Evolutionary conservation across 345 rosid species (phyloP).

Genomic region (Corchorus capsularis): DNA sequence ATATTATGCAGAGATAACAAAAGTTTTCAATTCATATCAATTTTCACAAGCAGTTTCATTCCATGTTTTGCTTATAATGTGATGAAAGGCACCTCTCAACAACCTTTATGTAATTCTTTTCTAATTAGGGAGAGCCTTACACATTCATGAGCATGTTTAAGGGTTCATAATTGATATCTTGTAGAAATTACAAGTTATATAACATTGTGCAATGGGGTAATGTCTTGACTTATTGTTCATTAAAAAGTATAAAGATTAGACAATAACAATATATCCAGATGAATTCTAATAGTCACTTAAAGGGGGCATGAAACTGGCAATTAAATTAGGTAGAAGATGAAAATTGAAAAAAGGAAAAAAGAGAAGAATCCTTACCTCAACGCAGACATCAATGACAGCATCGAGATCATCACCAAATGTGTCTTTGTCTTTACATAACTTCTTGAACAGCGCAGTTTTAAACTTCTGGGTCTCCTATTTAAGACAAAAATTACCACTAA

Average conservation of each 20-base stretch:
- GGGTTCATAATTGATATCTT: not conserved
- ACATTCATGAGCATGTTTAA: not conserved
- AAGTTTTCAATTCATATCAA: not conserved
- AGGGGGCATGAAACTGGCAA: not conserved
- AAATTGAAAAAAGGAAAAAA: not conserved
- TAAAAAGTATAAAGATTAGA: not conserved
- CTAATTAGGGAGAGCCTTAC: not conserved
- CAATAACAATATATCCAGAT: not conserved
- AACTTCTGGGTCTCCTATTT: slow-evolving; percentile 50
- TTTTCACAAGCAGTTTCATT: not conserved
- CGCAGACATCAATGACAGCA: slow-evolving; percentile 36
- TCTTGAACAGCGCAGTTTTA: slow-evolving; percentile 40
- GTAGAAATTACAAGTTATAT: not conserved
- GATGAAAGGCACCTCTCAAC: not conserved
- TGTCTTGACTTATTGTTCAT: not conserved
- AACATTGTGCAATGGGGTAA: not conserved
- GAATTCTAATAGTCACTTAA: not conserved
- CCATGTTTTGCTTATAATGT: not conserved
- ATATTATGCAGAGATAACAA: not conserved
- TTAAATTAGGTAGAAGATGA: not conserved
- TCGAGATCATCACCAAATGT: slow-evolving; percentile 43
- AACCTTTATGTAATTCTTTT: not conserved
- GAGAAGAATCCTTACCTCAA: slow-evolving; percentile 30
- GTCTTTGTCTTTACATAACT: slow-evolving; percentile 40
- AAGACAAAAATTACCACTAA: slow-evolving; percentile 5